Evolutionary conservation across 2,329 filamentous ascomycete species (phyloP), one percentile per base, ranked within the genome.

Genomic region (Salinomyces thailandicus): DNA sequence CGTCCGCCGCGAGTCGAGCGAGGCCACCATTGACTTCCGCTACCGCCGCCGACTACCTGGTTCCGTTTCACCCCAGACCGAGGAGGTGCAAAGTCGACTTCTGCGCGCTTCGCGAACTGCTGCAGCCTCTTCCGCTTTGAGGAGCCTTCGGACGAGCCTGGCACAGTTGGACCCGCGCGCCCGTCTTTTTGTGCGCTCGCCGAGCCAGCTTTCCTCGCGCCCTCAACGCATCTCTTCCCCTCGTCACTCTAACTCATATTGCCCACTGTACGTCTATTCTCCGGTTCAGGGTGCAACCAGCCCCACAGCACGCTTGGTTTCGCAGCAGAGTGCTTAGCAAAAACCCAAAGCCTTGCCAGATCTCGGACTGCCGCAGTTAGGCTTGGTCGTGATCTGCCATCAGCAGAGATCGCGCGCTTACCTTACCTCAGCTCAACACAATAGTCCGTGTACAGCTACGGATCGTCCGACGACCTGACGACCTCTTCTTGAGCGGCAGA

Each of bases 51-150:
- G 44, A 29, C 35, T 18, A 40, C 35, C 46, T 43, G 44, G 42
- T 41, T 31, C 36, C 36, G 42, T 36, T 38, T 35, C 22, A 29
- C 34, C 38, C 38, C 42, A 28, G 40, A 27, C 22, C 37, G 15
- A 42, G 31, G n/a, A 32, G 32, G 20, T 37, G 33, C 40, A 14
- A 16, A n/a, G n/a, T 26, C 22, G 32, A 27, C 35, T 46, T 41
- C 42, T 40, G 39, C 45, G 31, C 28, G 18, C 36, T 36, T 42
- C 38, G 36, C 42, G 38, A 45, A 38, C 39, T 38, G 20, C 43
- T 52, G 49, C 49, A 46, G 44, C 39, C 43, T 30, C 39, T 39
- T 42, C 40, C 47, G 39, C 33, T 45, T 49, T 32, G 31, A 36
- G 37, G 18, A 11, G 16, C 18, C 7, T 26, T 30, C 24, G 26